Evolutionary conservation across 2,329 filamentous ascomycete species (phyloP), one percentile per base, ranked within the genome.

Genomic region (Aspergillus ibericus): DNA sequence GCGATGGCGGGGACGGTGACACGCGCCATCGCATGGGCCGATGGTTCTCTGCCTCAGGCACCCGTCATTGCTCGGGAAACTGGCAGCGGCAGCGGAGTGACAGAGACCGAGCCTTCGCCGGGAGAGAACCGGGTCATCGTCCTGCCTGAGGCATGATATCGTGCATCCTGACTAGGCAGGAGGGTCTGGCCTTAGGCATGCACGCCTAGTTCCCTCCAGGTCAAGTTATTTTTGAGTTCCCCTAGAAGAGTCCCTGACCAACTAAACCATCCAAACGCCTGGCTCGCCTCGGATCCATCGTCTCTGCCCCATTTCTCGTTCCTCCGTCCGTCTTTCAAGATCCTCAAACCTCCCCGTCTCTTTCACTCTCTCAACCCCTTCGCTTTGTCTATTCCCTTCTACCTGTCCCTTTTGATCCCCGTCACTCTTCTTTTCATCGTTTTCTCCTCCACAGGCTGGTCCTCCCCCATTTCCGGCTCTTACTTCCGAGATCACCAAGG

Each of bases 181-280:
- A 49, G 55, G 51, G 38, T 36, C 55, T 49, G 38, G 58, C 61
- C 59, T 66, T 53, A 65, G 63, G 59, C 63, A 61, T 22, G 38
- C 42, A 47, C 20, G 20, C 22, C 22, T 15, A 47, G 15, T 32
- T 32, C 42, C 56, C 18, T 50, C 51, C 27, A 29, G 46, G 42
- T 36, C 38, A 54, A 56, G 61, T 62, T 56, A 55, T 53, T 57
- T 60, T 59, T 59, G 55, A 57, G 60, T 61, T 60, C 59, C 58
- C 60, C 53, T 63, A 56, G 59, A 58, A 58, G 53, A 59, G 53
- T 62, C 58, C 56, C 53, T 59, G 55, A 42, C 59, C 59, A 63
- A 62, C 59, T 49, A 58, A 59, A 56, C 59, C 52, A 56, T 59
- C 55, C 47, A 49, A 56, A 35, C 47, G 15, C 27, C 44, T 36